Evolutionary conservation across 2,329 filamentous ascomycete genomes (phyloP).

Genomic region (Neofusicoccum laricinum): DNA sequence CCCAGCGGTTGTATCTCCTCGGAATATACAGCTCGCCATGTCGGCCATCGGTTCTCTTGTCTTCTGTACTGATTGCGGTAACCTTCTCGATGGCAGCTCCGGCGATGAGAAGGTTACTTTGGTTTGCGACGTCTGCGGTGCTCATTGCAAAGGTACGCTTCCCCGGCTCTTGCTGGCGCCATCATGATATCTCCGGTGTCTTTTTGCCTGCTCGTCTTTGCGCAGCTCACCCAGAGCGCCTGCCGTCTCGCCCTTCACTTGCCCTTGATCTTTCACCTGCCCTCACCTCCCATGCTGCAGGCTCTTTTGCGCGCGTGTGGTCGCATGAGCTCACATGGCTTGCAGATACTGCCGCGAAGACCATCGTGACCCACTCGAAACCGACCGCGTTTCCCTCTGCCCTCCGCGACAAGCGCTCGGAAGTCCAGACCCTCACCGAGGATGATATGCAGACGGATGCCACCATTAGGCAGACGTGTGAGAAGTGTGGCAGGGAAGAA

Average conservation of each 20-base stretch:
- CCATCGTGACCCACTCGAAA: slow-evolving; percentile 79
- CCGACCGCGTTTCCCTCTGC: slow-evolving; percentile 85
- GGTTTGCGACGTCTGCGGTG: slow-evolving; percentile 80
- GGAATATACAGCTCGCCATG: slow-evolving; percentile 52
- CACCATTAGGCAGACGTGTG: slow-evolving; percentile 66
- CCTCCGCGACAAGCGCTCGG: slow-evolving; percentile 82
- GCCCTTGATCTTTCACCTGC: background rate
- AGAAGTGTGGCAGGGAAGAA: slow-evolving; percentile 75
- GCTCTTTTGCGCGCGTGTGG: background rate
- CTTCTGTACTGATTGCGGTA: slow-evolving; percentile 91
- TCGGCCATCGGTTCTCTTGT: slow-evolving; percentile 85
- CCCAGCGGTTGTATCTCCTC: background rate
- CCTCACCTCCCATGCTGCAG: background rate
- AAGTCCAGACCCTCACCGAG: slow-evolving; percentile 75
- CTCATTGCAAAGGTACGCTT: slow-evolving; percentile 71
- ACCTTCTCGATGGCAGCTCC: slow-evolving; percentile 77
- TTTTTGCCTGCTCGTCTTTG: background rate
- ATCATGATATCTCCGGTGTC: background rate
- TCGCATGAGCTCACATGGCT: slow-evolving; percentile 8
- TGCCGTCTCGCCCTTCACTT: background rate
- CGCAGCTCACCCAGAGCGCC: background rate
- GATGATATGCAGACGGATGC: slow-evolving; percentile 75
- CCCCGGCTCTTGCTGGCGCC: no score
- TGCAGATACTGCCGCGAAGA: slow-evolving; percentile 70
- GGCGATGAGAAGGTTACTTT: slow-evolving; percentile 73